phyloP scores from a whole-genome alignment of 768 basidiomycete species.

The Suillus discolor region DNA sequence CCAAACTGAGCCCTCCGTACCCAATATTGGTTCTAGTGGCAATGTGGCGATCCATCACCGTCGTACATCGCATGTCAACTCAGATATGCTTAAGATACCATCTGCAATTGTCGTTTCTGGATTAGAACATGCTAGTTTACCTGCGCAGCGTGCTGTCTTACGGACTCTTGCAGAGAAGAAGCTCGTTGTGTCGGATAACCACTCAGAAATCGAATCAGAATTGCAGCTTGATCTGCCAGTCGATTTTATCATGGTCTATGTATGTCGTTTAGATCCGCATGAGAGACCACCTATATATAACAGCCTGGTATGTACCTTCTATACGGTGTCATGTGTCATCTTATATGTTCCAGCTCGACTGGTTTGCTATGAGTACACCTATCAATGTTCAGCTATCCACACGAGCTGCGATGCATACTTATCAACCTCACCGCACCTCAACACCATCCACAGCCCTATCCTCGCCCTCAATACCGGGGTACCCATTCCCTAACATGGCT shows the following conservation, averaged over 20 bases:
- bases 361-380: slow-evolving; percentile 76
- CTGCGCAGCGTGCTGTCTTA: slow-evolving; percentile 60
- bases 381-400: slow-evolving; percentile 50
- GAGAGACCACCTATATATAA: slow-evolving; percentile 71
- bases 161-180: slow-evolving; percentile 53
- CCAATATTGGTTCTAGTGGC: slow-evolving; percentile 15
- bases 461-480: slow-evolving; percentile 33
- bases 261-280: slow-evolving; percentile 63
- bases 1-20: slow-evolving; percentile 20
- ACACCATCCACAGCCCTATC: slow-evolving; percentile 27
- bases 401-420: slow-evolving; percentile 35
- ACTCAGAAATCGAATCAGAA: slow-evolving; percentile 2
- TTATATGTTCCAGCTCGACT: slow-evolving; percentile 58
- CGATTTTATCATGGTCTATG: slow-evolving; percentile 71
- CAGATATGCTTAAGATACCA: slow-evolving; percentile 42
- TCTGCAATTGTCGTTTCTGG: slow-evolving; percentile 69
- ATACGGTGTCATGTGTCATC: slow-evolving; percentile 6
- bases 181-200: slow-evolving; percentile 42
- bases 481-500: slow-evolving; percentile 23
- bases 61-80: slow-evolving; percentile 19
- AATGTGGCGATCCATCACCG: slow-evolving; percentile 10
- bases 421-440: slow-evolving; percentile 30
- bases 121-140: slow-evolving; percentile 58
- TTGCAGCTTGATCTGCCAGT: slow-evolving; percentile 47
- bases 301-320: slow-evolving; percentile 53